Percentiles rank a stretch among this genome's conserved stretches.
Evolutionary conservation across 2,329 filamentous ascomycete genomes (phyloP).

Genomic region (Stemphylium lycopersici): DNA sequence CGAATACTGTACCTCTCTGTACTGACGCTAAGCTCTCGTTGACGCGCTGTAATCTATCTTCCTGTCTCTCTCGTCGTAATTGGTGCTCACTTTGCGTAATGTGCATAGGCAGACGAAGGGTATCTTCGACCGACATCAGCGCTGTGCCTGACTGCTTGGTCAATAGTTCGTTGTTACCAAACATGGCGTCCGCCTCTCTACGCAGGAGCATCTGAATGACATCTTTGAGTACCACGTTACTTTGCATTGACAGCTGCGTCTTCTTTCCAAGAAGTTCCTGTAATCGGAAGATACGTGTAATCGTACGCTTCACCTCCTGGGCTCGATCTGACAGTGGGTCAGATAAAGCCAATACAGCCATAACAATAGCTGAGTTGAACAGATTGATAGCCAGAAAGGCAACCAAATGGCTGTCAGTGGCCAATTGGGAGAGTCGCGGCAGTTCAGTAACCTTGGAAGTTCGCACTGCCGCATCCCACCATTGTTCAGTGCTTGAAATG

Average conservation of each 20-base stretch:
- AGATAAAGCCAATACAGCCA: constrained; percentile 52
- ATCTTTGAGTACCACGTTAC: constrained; percentile 22
- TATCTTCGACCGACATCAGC: constrained; percentile 20
- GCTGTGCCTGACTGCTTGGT: background rate
- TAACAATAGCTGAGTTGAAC: constrained; percentile 54
- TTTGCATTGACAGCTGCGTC: constrained; percentile 20
- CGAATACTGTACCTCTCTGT: constrained; percentile 14
- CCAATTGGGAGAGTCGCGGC: constrained; percentile 45
- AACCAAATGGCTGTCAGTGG: constrained; percentile 52
- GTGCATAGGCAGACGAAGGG: constrained; percentile 18
- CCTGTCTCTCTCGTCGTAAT: background rate
- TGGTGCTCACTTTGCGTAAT: background rate
- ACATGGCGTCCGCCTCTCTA: constrained; percentile 22
- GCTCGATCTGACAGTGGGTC: constrained; percentile 52
- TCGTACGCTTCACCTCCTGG: constrained; percentile 52
- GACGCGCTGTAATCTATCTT: constrained; percentile 12
- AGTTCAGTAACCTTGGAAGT: constrained; percentile 48
- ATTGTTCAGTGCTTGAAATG: constrained; percentile 38
- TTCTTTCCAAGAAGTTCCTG: constrained; percentile 42
- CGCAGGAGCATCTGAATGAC: constrained; percentile 21
- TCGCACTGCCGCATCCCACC: constrained; percentile 49
- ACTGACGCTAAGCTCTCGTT: constrained; percentile 21
- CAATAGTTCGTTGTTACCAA: background rate
- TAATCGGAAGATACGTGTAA: constrained; percentile 52
- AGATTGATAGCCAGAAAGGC: constrained; percentile 55